A percentile compares a stretch with the other conserved stretches of the same genome.
phyloP scores from a whole-genome alignment of 176 grass and related monocot species.

The Neostapfia colusana region DNA sequence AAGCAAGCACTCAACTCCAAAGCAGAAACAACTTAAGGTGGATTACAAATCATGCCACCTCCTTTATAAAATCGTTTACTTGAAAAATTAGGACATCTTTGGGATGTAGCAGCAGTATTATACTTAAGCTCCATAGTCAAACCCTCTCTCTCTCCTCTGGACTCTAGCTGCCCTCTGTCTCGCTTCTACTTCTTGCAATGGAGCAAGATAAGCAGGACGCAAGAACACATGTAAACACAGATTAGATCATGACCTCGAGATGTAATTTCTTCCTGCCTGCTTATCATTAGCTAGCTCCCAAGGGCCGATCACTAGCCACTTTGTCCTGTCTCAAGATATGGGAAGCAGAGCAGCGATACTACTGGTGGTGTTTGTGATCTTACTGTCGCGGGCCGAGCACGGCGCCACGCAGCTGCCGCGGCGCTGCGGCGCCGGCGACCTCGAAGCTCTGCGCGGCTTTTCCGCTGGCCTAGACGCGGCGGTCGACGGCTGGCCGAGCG shows the following conservation, averaged over 20 bases:
- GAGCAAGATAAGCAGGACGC: slow-evolving; percentile 2
- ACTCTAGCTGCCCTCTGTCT: background rate
- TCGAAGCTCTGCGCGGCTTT: slow-evolving; percentile 40
- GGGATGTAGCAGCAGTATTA: background rate
- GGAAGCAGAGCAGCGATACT: background rate
- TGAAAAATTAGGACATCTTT: slow-evolving; percentile 34
- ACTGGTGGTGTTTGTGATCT: background rate
- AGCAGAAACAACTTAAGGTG: background rate
- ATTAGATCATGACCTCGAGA: slow-evolving; percentile 1
- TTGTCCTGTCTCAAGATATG: background rate
- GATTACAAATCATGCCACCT: slow-evolving; percentile 10
- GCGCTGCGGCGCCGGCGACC: slow-evolving; percentile 28
- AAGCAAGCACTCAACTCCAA: slow-evolving; percentile 18
- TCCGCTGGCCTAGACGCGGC: slow-evolving; percentile 23
- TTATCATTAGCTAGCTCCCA: slow-evolving; percentile 8
- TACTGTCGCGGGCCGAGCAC: background rate
- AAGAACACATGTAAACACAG: background rate
- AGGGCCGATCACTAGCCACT: background rate
- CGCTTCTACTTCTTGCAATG: background rate
- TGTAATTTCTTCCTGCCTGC: slow-evolving; percentile 5
- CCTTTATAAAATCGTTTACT: slow-evolving; percentile 22
- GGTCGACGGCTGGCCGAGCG: slow-evolving; percentile 29
- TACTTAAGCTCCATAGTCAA: slow-evolving; percentile 42
- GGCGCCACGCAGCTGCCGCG: background rate
- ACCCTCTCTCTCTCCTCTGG: background rate